phyloP scores from a whole-genome alignment of 1,284 basidiomycete species.

The Ceratobasidium sp. region DNA sequence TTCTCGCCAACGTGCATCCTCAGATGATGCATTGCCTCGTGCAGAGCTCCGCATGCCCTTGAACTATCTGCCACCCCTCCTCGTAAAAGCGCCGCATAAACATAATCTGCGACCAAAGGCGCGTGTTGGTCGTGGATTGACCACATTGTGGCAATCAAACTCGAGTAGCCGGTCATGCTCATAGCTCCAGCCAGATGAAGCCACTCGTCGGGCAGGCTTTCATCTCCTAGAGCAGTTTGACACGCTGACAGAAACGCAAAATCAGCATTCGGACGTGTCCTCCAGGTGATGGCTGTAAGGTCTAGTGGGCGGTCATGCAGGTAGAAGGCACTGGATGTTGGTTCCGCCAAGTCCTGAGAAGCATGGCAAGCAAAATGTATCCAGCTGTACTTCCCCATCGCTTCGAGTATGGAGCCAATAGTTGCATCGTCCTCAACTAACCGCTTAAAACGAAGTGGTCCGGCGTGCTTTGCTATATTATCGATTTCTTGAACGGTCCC shows the following conservation, averaged over 20 bases:
- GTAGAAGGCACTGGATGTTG: background rate
- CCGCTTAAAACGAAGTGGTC: background rate
- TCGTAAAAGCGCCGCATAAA: background rate
- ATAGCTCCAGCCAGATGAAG: slow-evolving; percentile 28
- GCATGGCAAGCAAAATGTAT: no score
- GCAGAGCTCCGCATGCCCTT: no score
- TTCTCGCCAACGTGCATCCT: no score
- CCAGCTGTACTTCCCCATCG: background rate
- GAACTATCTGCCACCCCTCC: no score
- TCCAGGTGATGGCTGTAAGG: background rate
- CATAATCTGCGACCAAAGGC: background rate
- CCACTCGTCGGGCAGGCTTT: slow-evolving; percentile 7
- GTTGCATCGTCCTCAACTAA: background rate
- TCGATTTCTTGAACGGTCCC: background rate
- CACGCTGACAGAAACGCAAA: slow-evolving; percentile 29
- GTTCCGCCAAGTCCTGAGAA: no score
- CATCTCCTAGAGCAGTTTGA: slow-evolving; percentile 21
- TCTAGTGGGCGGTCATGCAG: background rate
- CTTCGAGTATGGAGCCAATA: background rate
- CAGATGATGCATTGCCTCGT: no score
- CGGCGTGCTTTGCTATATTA: background rate
- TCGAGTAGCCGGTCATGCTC: background rate
- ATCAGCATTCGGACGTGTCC: slow-evolving; percentile 10
- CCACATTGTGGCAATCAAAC: slow-evolving; percentile 33
- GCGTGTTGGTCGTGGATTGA: background rate